These are phyloP conservation scores for Pleomassaria siparia DNA, from an alignment of 2,329 filamentous ascomycete genomes.

Conservation along the genomic window DNA sequence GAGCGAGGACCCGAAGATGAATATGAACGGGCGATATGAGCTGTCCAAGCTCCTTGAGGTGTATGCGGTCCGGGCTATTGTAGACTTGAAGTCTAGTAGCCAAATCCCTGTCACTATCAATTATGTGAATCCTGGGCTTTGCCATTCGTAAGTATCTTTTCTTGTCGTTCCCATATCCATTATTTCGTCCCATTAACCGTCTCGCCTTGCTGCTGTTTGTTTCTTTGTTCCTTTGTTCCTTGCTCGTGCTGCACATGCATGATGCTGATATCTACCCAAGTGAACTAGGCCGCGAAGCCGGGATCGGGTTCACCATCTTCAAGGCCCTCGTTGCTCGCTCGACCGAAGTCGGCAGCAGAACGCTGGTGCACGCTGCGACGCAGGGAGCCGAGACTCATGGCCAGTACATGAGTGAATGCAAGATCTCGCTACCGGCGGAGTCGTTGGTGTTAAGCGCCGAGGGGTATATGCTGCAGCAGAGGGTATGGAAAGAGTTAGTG, in stretches of 20 bases:
- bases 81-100: constrained; percentile 13
- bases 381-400: constrained; percentile 44
- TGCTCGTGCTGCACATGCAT: neutral
- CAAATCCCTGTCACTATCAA: constrained; percentile 35
- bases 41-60: constrained; percentile 38
- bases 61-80: constrained; percentile 26
- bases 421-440: constrained; percentile 28
- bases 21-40: constrained; percentile 25
- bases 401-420: constrained; percentile 42
- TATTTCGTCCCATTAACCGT: too few relatives aligned
- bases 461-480: constrained; percentile 38
- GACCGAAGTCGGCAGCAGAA: constrained; percentile 46
- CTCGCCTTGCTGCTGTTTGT: neutral
- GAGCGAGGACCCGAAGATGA: constrained; percentile 13
- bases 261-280: constrained; percentile 11
- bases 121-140: constrained; percentile 37
- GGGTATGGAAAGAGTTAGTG: constrained; percentile 45
- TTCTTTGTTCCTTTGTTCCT: neutral
- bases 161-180: neutral
- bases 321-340: constrained; percentile 33
- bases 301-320: constrained; percentile 11
- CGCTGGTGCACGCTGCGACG: constrained; percentile 43
- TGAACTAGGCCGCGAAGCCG: constrained; percentile 23
- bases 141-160: constrained; percentile 27
- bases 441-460: constrained; percentile 40